Conservation (phyloP, 169 alveolate species). For the Cryptosporidium ubiquitum region DNA sequence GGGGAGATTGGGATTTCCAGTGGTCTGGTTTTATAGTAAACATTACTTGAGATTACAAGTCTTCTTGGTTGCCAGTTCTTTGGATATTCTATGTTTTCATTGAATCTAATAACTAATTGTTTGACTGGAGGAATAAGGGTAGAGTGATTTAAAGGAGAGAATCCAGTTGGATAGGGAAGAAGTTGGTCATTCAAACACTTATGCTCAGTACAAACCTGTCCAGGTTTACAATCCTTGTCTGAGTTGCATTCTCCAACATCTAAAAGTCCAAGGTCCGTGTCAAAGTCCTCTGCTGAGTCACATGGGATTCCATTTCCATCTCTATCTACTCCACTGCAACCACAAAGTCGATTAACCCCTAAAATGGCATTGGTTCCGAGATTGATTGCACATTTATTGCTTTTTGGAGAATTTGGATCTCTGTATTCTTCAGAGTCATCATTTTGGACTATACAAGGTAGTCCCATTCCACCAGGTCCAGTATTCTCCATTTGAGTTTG, state of each 20-base stretch:
- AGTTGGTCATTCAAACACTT: constrained; percentile 77
- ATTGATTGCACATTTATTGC: constrained; percentile 76
- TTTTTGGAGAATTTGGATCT: constrained; percentile 4
- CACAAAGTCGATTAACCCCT: constrained; percentile 81
- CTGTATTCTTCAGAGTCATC: constrained; percentile 47
- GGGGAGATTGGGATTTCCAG: constrained; percentile 47
- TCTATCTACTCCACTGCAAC: constrained; percentile 80
- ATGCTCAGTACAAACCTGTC: constrained; percentile 74
- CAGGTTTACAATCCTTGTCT: constrained; percentile 69
- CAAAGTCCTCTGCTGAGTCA: constrained; percentile 79
- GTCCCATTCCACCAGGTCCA: constrained; percentile 76
- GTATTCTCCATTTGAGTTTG: constrained; percentile 59
- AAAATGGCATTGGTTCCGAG: constrained; percentile 76
- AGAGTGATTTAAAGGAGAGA: constrained; percentile 75
- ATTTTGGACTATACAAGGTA: constrained; percentile 79
- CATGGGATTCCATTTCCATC: constrained; percentile 77
- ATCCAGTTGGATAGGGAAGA: constrained; percentile 75
- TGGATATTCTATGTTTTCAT: constrained; percentile 76
- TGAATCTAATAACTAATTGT: constrained; percentile 73
- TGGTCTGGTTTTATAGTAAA: constrained; percentile 34
- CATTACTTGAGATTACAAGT: constrained; percentile 36
- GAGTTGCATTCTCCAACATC: constrained; percentile 67
- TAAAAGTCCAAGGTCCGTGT: constrained; percentile 78
- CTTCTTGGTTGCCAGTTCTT: constrained; percentile 71
- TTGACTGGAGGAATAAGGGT: constrained; percentile 77